A percentile compares a stretch with the other conserved stretches of the same genome.
Conservation (phyloP, 441 rosid species). For the Omphalea diandra region DNA sequence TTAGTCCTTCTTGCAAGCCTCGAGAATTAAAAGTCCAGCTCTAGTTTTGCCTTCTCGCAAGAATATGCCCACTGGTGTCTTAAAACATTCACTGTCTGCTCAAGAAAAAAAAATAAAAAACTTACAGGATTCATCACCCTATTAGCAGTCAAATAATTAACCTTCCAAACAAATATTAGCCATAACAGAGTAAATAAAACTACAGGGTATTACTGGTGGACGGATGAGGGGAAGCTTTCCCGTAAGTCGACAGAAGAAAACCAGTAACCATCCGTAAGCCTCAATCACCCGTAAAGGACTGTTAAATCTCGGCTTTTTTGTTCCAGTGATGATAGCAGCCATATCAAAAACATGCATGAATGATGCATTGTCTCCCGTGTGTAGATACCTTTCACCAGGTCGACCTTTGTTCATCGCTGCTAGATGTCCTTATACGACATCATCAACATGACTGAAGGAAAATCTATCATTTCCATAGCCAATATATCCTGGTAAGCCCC, state of each 20-base stretch:
- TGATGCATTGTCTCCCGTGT: constrained; percentile 85
- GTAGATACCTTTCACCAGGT: constrained; percentile 75
- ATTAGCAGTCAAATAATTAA: not conserved
- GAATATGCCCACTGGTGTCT: constrained; percentile 87
- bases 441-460: constrained; percentile 81
- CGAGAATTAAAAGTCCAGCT: constrained; percentile 76
- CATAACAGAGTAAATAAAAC: not conserved
- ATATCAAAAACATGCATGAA: constrained; percentile 64
- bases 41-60: constrained; percentile 72
- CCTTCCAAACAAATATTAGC: not conserved
- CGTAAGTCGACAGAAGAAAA: constrained; percentile 57
- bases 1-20: constrained; percentile 72
- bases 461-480: constrained; percentile 69
- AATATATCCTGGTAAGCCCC: constrained; percentile 83
- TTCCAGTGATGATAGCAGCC: constrained; percentile 66
- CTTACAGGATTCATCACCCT: no score
- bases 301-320: constrained; percentile 56
- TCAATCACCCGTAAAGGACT: constrained; percentile 62
- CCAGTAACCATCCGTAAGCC: constrained; percentile 70
- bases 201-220: constrained; percentile 63
- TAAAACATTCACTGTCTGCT: constrained; percentile 62
- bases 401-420: constrained; percentile 72
- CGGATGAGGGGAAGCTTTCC: constrained; percentile 89
- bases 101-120: constrained; percentile 14
- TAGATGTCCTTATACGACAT: constrained; percentile 76